phyloP scores from a whole-genome alignment of 2,329 filamentous ascomycete genomes.

The Claviceps purpurea region DNA sequence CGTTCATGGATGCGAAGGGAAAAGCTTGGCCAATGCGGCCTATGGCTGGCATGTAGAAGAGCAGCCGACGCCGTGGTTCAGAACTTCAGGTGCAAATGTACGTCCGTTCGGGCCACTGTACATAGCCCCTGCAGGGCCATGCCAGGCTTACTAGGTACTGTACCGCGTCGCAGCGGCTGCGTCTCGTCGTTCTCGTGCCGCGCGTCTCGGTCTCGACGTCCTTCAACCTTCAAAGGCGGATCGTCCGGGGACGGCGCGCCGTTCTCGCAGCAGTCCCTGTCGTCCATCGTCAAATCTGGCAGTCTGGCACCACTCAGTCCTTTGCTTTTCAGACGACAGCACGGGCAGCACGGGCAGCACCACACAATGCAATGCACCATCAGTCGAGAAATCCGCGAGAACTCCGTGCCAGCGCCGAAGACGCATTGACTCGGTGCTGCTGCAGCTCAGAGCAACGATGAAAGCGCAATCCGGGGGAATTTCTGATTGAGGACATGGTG shows the following conservation, averaged over 20 bases:
- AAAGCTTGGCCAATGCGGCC: not conserved
- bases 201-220: not conserved
- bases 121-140: not conserved
- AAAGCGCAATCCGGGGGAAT: not conserved
- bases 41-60: not conserved
- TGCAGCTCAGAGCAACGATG: not conserved
- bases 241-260: not conserved
- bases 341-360: not conserved
- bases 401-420: not conserved
- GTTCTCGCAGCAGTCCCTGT: no score
- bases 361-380: not conserved
- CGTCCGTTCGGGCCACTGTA: not conserved
- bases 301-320: no score
- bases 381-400: no score
- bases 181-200: not conserved
- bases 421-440: not conserved
- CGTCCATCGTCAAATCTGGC: no score
- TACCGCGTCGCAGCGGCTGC: not conserved
- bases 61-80: not conserved
- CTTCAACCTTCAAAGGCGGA: not conserved
- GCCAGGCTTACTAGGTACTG: not conserved
- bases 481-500: not conserved
- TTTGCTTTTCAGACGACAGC: not conserved
- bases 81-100: not conserved
- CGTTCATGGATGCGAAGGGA: not conserved